Evolutionary conservation across 164 flowering plant species (phyloP), one percentile per base, ranked within the genome.

Genomic region (Liquidambar formosana): DNA sequence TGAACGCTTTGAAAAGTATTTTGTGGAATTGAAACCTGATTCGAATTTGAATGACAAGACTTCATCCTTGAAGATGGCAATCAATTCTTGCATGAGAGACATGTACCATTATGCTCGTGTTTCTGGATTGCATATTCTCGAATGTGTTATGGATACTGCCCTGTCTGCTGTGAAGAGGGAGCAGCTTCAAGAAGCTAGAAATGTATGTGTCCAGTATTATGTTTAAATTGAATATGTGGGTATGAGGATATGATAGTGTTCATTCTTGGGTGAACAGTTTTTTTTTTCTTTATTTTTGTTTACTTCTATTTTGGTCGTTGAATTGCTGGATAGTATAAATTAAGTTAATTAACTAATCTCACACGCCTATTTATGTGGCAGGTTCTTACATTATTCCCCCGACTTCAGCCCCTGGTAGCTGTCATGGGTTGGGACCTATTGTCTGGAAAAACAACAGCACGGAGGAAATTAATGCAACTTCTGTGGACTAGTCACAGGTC

Each of bases 341-440:
- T 53, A 4, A 25, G 38, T 33, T 5, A 2, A 52, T 56, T 53
- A 4, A 25, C 22, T 10, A 27, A 19, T 56, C n/a, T 33, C 26
- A 54, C 58, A 10, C 53, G 18, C 25, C 25, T 18, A 63, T 77
- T 58, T 57, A 54, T 71, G 10, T 76, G 25, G 61, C 78, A 95
- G 99, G 76, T 91, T 76, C 96, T 91, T 66, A 65, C 68, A 45
- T 66, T 91, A 67, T 92, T 83, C 78, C 99, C 99, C n/a, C 87
- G 85, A 64, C 96, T 96, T 83, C 96, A 78, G 74, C 98, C 99
- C 22, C 77, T 96, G 58, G 91, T 90, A 64, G 95, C 96, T 71
- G 89, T 81, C 70, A 88, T 96, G 90, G 98, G 99, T 73, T 96
- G 99, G 99, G 99, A 96, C 80, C 77, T 96, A 21, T 81, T 96